Conservation (phyloP, 2,329 filamentous ascomycete genomes). For the Aspergillus sp. region DNA sequence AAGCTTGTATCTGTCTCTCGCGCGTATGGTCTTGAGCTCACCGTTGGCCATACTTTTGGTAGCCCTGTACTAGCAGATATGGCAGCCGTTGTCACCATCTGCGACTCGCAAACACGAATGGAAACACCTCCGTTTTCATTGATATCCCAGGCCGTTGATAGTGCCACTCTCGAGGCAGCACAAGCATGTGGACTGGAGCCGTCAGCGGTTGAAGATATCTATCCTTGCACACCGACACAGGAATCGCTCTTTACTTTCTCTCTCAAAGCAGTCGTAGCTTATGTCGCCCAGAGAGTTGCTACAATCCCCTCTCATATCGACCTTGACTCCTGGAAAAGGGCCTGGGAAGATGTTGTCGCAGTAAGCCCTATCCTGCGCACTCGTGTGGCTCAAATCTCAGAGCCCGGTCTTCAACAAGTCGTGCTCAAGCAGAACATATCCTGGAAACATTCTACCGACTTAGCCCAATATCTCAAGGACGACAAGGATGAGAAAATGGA, state of each 20-base stretch:
- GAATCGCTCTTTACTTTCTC: slow-evolving; percentile 49
- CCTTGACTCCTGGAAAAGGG: slow-evolving; percentile 40
- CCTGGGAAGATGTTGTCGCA: slow-evolving; percentile 45
- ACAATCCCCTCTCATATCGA: slow-evolving; percentile 37
- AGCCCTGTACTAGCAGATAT: slow-evolving; percentile 41
- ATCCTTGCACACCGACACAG: slow-evolving; percentile 43
- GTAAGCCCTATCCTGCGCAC: slow-evolving; percentile 49
- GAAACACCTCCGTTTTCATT: slow-evolving; percentile 30
- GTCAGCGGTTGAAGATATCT: slow-evolving; percentile 39
- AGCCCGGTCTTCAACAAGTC: slow-evolving; percentile 37
- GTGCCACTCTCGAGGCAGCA: slow-evolving; percentile 39
- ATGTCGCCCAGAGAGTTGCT: slow-evolving; percentile 46
- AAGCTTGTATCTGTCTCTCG: slow-evolving; percentile 34
- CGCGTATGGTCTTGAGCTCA: slow-evolving; percentile 31
- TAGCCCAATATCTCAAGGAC: slow-evolving; percentile 27
- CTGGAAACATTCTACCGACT: slow-evolving; percentile 30
- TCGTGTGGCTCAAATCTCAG: slow-evolving; percentile 40
- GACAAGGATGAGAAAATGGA: slow-evolving; percentile 31
- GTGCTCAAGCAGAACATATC: slow-evolving; percentile 32
- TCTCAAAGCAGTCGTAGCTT: slow-evolving; percentile 44
- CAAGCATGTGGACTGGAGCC: slow-evolving; percentile 30
- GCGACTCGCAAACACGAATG: slow-evolving; percentile 24
- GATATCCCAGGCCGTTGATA: slow-evolving; percentile 34
- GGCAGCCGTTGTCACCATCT: slow-evolving; percentile 38
- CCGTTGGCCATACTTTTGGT: slow-evolving; percentile 37